Conservation (phyloP, 805 yeast genomes). For the Ogataea paraovalis region DNA sequence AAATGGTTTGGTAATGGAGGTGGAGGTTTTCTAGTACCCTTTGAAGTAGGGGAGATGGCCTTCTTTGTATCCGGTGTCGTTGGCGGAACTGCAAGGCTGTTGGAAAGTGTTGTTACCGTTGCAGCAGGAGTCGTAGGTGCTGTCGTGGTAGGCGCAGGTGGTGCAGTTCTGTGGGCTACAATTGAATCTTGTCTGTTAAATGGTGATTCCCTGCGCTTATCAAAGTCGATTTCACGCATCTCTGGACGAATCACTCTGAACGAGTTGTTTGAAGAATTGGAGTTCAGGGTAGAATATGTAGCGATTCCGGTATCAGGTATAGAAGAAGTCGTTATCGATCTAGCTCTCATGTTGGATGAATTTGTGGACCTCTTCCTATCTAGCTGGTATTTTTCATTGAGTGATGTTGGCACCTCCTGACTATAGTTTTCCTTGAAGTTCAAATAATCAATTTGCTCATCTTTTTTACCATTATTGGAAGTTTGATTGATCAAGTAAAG, state of each 20-base stretch:
- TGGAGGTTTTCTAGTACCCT: slow-evolving; percentile 22
- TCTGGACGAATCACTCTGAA: slow-evolving; percentile 66
- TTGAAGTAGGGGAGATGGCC: slow-evolving; percentile 1
- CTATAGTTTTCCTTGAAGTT: slow-evolving; percentile 46
- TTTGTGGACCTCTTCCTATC: slow-evolving; percentile 18
- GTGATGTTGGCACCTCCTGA: not conserved
- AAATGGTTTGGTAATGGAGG: slow-evolving; percentile 18
- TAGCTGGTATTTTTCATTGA: not conserved
- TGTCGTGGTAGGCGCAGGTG: not conserved
- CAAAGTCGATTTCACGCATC: slow-evolving; percentile 76
- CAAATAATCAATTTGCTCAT: slow-evolving; percentile 47
- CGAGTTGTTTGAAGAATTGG: slow-evolving; percentile 31
- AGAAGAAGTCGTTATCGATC: slow-evolving; percentile 27
- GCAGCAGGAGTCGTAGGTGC: not conserved
- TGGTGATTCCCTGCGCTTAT: slow-evolving; percentile 73
- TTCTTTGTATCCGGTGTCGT: not conserved
- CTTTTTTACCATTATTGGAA: slow-evolving; percentile 14
- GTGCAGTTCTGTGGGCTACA: slow-evolving; percentile 68
- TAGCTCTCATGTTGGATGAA: slow-evolving; percentile 26
- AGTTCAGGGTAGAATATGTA: slow-evolving; percentile 1
- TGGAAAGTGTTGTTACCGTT: not conserved
- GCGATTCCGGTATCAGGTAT: slow-evolving; percentile 8
- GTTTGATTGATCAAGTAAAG: slow-evolving; percentile 52
- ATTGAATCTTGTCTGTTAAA: slow-evolving; percentile 46
- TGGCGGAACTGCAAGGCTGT: too few relatives aligned